Percentiles rank a stretch among this genome's conserved stretches.
Evolutionary conservation across 1,284 basidiomycete species (phyloP).

Genomic region (Leccinum variabile): DNA sequence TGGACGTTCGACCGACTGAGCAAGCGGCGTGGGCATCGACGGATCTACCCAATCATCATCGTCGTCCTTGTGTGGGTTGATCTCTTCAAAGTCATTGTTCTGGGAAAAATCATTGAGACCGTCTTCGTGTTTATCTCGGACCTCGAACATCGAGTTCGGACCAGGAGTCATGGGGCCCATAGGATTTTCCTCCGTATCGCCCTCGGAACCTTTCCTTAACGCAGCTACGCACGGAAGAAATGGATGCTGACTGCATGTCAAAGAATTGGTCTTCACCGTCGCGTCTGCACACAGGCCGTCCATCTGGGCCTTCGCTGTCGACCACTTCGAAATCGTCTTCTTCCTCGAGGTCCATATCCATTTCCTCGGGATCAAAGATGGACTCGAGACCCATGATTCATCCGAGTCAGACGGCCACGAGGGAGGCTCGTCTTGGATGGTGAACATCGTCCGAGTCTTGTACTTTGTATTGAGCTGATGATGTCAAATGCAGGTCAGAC

Average conservation of each 20-base stretch:
- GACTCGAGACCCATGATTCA: conserved; percentile 77
- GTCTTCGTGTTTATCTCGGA: conserved; percentile 25
- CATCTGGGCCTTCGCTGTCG: conserved; percentile 21
- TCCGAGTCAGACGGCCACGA: conserved; percentile 76
- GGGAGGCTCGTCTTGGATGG: conserved; percentile 83
- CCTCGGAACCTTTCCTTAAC: conserved; percentile 47
- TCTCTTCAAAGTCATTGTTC: conserved; percentile 35
- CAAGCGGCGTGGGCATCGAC: conserved; percentile 39
- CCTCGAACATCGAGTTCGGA: conserved; percentile 48
- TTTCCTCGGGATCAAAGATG: conserved; percentile 73
- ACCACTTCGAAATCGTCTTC: conserved; percentile 39
- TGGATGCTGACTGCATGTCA: conserved; percentile 45
- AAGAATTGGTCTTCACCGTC: conserved; percentile 47
- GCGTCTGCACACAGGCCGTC: conserved; percentile 13
- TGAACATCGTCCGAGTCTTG: conserved; percentile 64
- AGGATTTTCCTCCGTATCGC: conserved; percentile 66
- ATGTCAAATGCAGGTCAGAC: conserved; percentile 5
- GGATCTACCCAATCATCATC: conserved; percentile 66
- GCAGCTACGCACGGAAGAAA: conserved; percentile 41
- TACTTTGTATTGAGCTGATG: conserved; percentile 54
- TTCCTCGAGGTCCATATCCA: conserved; percentile 50
- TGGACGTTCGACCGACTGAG: conserved; percentile 34
- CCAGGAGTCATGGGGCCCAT: conserved; percentile 66
- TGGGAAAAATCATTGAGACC: conserved; percentile 18
- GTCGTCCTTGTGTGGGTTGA: conserved; percentile 38